Evolutionary conservation across 1,139 yeast species (phyloP), one percentile per base, ranked within the genome.

Genomic region (Blastobotrys capitulatus): DNA sequence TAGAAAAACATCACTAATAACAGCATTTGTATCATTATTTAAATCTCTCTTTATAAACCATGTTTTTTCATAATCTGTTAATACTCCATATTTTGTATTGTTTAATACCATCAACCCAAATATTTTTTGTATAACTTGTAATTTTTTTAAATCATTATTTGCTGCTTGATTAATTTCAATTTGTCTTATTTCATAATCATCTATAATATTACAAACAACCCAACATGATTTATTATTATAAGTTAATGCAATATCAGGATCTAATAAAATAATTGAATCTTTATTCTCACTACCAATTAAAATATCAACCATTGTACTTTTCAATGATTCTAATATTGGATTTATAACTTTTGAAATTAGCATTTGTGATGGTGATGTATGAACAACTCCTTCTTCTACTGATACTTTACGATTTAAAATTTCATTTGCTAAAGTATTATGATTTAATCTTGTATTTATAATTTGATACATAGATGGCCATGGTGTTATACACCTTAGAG

Each of bases 41-140:
- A n/a, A 4, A 22, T 22, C 7, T 7, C 25, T 22, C 7, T 7
- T 22, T 22, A 22, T 5, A 22, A 44, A 13, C 47, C 47, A 44
- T 8, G 37, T 20, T 19, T 29, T 44, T 5, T 29, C 31, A 20
- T 44, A 44, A 9, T 16, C 12, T 8, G 47, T 20, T 5, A 44
- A 15, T 2, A 44, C 12, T 6, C 47, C 47, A 16, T 27, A 44
- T 12, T 16, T n/a, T 2, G 31, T 38, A 19, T 44, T 27, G 15
- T 44, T 44, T 13, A 44, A 6, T 7, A 10, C 4, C 47, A 44
- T 44, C 9, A 44, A 32, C 37, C 47, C 47, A 13, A 38, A 38
- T n/a, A 44, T 18, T 18, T 29, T 9, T 9, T 38, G 22, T 9
- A 18, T 6, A 13, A 26, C 6, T 16, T 35, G 18, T 6, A 10